Percentiles rank a stretch among this genome's conserved stretches.
These are phyloP conservation scores for Phytophthora citricola DNA, from an alignment of 352 stramenopile species.

Conservation along the genomic window DNA sequence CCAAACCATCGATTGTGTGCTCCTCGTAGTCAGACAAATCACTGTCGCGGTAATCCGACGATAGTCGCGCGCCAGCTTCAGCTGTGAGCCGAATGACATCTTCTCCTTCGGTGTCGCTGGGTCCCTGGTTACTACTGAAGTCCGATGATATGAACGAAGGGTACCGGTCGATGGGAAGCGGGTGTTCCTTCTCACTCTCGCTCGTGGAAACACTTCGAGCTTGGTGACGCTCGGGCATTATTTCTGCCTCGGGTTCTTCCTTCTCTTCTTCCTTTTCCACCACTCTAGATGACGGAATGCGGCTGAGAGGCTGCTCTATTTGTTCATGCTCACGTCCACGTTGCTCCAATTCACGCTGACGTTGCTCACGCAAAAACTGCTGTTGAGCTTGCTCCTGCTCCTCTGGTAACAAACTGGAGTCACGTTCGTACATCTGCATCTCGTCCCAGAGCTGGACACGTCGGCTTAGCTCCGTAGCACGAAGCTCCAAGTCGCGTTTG, in stretches of 20 bases:
- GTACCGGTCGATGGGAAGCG: conserved; percentile 17
- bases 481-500: conserved; percentile 39
- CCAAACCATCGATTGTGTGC: conserved; percentile 45
- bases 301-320: conserved; percentile 13
- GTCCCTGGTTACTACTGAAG: conserved; percentile 31
- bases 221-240: conserved; percentile 18
- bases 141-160: conserved; percentile 51
- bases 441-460: conserved; percentile 44
- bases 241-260: conserved; percentile 31
- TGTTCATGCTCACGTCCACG: conserved; percentile 4
- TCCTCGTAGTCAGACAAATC: conserved; percentile 53
- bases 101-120: conserved; percentile 33
- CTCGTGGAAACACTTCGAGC: conserved; percentile 22
- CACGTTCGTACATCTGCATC: conserved; percentile 41
- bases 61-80: conserved; percentile 30
- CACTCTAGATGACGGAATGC: conserved; percentile 26
- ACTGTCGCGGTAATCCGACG: conserved; percentile 36
- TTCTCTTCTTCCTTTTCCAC: conserved; percentile 34
- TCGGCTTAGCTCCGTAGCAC: conserved; percentile 35
- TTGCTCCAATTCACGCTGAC: conserved; percentile 8
- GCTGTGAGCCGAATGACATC: conserved; percentile 34
- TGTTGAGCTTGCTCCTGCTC: conserved; percentile 20
- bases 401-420: conserved; percentile 28
- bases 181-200: conserved; percentile 22
- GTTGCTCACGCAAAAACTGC: conserved; percentile 18